Base-by-base conservation (phyloP, 2,329 filamentous ascomycete species). In the Macrophomina phaseolina region DNA sequence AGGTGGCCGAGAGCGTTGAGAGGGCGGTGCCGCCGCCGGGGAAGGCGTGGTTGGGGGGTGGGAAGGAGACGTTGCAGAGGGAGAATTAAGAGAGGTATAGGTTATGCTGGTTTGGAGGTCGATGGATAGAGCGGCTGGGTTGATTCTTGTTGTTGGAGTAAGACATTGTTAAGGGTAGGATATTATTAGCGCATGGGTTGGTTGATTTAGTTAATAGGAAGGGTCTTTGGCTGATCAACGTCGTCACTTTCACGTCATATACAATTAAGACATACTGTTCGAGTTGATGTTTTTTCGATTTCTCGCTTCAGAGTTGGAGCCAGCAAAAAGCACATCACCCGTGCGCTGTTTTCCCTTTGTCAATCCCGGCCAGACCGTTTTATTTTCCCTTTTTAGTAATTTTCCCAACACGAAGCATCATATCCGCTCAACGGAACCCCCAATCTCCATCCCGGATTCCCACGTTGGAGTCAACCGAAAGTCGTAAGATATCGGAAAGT, bases 1-100 rank as follows among this genome's bases (percentile, higher is more conserved):
- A 74, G 49, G 76, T 82, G 45, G 81, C 81, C 67, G 76, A 72
- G 68, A 77, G 74, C 68, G 81, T 82, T 11, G 78, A 81, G 62
- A 75, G 71, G 32, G 78, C 73, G 11, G 70, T 83, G 69, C 73
- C 75, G 60, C 77, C 75, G 70, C 81, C 81, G 8, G 73, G 73
- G 12, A 78, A 74, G 65, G 81, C 76, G 38, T 72, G 49, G 14
- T 8, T 62, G 42, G 58, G 45, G 2, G 30, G 42, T 34, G 45
- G 58, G n/a, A 18, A 48, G 42, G 30, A 30, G 23, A 11, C 23
- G 28, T n/a, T n/a, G 38, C 9, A 18, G n/a, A 32, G 40, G 9
- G 38, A 34, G n/a, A 12, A n/a, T 12, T 32, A 9, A 9, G 18
- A 28, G 28, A 9, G 16, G 32, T 28, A 14, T 18, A 18, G 45